Evolutionary conservation across 345 rosid genomes (phyloP), one percentile per base, ranked within the genome.

Genomic region (Gossypium australe): DNA sequence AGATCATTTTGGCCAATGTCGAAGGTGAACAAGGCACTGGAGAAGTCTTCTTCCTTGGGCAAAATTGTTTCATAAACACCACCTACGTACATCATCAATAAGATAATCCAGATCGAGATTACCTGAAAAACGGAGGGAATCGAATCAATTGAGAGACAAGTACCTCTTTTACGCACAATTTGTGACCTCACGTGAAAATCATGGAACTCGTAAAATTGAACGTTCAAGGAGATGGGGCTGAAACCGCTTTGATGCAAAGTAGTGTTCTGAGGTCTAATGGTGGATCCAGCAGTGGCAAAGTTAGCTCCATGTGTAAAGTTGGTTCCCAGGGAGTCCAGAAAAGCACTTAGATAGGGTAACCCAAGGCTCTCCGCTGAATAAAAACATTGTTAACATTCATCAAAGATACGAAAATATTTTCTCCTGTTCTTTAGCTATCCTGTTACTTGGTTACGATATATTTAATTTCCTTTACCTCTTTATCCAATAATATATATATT

Each of bases 281-380:
- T 90, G 2, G 98, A 94, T 11, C 97, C 98, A 1, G 94, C 95
- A 0, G 97, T 92, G 9, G 98, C 98, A 18, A 92, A 94, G 81
- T 92, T 94, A 75, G 91, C 97, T n/a, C 98, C 98, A 16, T 89
- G 86, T 63, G 78, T 86, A 79, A 92, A 94, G 82, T 90, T 91
- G 66, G 86, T 84, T 12, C 98, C 98, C n/a, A 92, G 80, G 0
- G 98, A 82, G 38, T 92, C 97, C 9, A 94, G 90, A 67, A 85
- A 92, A 22, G 97, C 93, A 43, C 94, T 90, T 27, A 92, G 78
- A 62, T 85, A 86, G 8, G 97, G 94, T 45, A 92, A 62, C 41
- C 87, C 89, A 7, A 92, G 61, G 51, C 80, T 65, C 74, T 85
- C 78, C 44, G 98, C 98, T 94, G 76, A 62, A 78, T 38, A 60